Conservation (phyloP, 345 rosid species). For the Isatis tinctoria region DNA sequence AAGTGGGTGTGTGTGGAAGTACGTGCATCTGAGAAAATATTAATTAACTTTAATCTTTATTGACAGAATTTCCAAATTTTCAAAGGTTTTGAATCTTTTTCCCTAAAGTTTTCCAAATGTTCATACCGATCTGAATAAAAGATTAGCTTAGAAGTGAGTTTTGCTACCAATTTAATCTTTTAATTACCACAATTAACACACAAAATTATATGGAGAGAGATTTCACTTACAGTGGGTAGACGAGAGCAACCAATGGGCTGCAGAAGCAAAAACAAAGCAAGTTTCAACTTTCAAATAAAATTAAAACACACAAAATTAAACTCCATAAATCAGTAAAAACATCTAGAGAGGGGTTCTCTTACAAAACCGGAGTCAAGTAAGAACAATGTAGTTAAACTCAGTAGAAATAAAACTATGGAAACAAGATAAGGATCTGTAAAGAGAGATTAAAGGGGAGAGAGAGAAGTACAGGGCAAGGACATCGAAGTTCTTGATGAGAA, state of each 20-base stretch:
- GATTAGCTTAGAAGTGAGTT: background rate
- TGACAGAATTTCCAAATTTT: background rate
- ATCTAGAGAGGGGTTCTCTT: background rate
- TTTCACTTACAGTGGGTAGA: constrained; percentile 84
- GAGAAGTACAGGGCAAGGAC: constrained; percentile 73
- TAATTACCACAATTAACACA: background rate
- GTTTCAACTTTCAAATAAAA: background rate
- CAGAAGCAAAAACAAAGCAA: constrained; percentile 20
- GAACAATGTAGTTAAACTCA: constrained; percentile 11
- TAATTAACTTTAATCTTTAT: background rate
- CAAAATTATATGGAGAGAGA: background rate
- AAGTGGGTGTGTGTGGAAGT: constrained; percentile 24
- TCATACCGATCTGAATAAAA: background rate
- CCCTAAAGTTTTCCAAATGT: background rate
- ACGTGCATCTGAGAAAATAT: constrained; percentile 8
- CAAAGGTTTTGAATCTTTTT: background rate
- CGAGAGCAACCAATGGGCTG: constrained; percentile 89
- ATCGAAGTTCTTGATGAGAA: constrained; percentile 72
- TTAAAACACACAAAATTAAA: background rate
- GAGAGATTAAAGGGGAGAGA: background rate
- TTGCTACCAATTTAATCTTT: background rate
- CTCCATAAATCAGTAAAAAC: constrained; percentile 2
- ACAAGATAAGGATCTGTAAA: constrained; percentile 15
- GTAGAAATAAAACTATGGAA: background rate
- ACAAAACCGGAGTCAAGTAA: background rate